A percentile compares a stretch with the other conserved stretches of the same genome.
phyloP scores from a whole-genome alignment of 179 eudicot genomes.

The Sideroxylon spinosum region DNA sequence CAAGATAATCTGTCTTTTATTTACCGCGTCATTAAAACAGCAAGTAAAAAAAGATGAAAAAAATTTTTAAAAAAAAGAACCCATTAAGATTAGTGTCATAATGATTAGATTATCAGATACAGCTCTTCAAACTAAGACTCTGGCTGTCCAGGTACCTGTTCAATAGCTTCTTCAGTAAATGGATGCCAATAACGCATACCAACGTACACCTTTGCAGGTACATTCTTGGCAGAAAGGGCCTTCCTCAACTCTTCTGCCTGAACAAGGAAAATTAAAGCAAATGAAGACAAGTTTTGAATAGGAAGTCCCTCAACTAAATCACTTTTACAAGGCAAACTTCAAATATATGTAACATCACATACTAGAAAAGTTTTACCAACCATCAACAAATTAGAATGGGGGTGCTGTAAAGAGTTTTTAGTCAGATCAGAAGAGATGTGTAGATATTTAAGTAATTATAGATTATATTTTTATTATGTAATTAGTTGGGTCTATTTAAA shows the following conservation, averaged over 20 bases:
- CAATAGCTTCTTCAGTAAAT: constrained; percentile 98
- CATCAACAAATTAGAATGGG: constrained; percentile 2
- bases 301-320: neutral
- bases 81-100: neutral
- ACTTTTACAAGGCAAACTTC: neutral
- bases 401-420: neutral
- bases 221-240: constrained; percentile 69
- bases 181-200: constrained; percentile 99
- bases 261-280: constrained; percentile 20
- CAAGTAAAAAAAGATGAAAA: neutral
- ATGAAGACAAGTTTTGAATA: neutral
- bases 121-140: neutral
- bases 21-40: no score
- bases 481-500: no score
- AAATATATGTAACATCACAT: neutral
- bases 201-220: constrained; percentile 95
- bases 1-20: no score
- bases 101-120: neutral
- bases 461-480: no score
- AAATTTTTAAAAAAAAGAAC: neutral
- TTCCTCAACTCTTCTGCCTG: constrained; percentile 88
- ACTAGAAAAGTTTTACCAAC: neutral
- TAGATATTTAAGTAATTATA: no score
- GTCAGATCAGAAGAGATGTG: neutral
- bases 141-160: constrained; percentile 48